Evolutionary conservation across 164 flowering plant species (phyloP).

Genomic region (Berberis vulgaris): DNA sequence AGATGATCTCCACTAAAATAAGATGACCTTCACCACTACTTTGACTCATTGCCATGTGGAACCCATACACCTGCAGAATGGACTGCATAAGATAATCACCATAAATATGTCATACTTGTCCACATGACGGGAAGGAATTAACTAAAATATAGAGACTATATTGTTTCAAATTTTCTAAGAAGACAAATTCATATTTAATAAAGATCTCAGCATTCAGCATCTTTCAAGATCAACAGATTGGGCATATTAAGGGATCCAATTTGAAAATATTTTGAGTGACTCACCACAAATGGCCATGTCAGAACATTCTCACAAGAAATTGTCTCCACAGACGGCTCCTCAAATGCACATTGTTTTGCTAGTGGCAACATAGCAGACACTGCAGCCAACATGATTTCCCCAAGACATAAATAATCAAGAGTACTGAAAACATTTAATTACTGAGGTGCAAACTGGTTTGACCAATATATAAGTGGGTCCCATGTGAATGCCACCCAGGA

Average conservation of each 20-base stretch:
- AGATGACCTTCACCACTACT: no score
- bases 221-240: neutral
- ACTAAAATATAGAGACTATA: neutral
- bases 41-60: no score
- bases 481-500: neutral
- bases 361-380: conserved; percentile 97
- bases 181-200: neutral
- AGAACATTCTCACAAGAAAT: conserved; percentile 86
- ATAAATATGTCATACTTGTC: no score
- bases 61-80: no score
- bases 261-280: conserved; percentile 13
- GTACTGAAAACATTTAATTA: no score
- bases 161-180: neutral
- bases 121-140: neutral
- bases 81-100: no score
- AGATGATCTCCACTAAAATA: no score
- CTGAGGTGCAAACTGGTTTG: neutral
- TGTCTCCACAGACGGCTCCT: conserved; percentile 90
- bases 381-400: conserved; percentile 22
- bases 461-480: neutral
- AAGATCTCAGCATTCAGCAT: neutral
- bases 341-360: conserved; percentile 99
- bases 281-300: conserved; percentile 97
- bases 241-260: neutral
- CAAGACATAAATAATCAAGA: neutral